Evolutionary conservation across 2,329 filamentous ascomycete genomes (phyloP).

Genomic region (Hirsutella rhossiliensis): DNA sequence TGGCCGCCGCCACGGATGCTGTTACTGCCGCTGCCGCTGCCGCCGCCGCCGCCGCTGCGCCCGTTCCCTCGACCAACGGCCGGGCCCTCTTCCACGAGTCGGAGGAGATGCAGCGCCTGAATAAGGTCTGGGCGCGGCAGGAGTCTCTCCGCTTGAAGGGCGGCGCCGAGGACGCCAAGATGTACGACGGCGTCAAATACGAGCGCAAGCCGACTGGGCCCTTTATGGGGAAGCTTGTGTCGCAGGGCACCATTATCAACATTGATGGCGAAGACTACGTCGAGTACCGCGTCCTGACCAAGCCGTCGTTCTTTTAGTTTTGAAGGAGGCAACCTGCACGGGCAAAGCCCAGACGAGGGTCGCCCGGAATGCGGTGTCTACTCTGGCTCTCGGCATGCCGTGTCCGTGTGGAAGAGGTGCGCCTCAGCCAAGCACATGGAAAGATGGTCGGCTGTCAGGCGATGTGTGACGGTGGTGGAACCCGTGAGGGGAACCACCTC

Average conservation of each 20-base stretch:
- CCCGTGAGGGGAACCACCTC: too few species aligned
- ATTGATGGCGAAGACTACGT: constrained; percentile 58
- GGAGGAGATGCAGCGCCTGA: constrained; percentile 36
- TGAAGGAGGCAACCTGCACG: too few species aligned
- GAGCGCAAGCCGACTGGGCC: constrained; percentile 48
- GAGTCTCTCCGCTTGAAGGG: constrained; percentile 32
- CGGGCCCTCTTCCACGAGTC: constrained; percentile 30
- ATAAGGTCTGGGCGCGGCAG: constrained; percentile 43
- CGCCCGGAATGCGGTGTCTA: too few species aligned
- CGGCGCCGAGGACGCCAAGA: constrained; percentile 39
- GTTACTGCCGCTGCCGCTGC: constrained; percentile 16
- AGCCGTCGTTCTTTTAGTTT: constrained; percentile 45
- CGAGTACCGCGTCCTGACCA: constrained; percentile 53
- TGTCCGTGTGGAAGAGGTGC: too few species aligned
- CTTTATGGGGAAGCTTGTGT: constrained; percentile 51
- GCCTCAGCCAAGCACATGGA: too few species aligned
- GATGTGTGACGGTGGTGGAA: too few species aligned
- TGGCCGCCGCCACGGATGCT: constrained; percentile 19
- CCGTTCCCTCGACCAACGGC: constrained; percentile 12
- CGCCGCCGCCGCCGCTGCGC: constrained; percentile 5
- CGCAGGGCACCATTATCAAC: constrained; percentile 46
- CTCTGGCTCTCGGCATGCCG: too few species aligned
- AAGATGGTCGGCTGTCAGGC: too few species aligned
- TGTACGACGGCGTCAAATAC: constrained; percentile 48
- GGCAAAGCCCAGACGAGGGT: too few species aligned